These are phyloP conservation scores for Adiantum capillusveneris DNA, from an alignment of 75 land plant genomes.

Conservation along the genomic window DNA sequence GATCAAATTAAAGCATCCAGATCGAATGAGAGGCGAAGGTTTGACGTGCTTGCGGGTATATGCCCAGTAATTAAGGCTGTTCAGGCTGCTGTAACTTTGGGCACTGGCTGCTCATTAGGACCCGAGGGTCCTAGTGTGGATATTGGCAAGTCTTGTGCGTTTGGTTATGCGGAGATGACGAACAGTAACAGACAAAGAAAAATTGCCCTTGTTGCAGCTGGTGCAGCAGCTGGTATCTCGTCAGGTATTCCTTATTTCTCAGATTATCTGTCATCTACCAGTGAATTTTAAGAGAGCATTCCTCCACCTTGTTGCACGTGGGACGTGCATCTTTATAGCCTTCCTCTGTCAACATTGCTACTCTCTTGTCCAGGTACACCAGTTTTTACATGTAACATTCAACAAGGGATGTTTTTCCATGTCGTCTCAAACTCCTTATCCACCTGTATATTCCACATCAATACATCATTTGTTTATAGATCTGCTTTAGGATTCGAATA, in stretches of 20 bases:
- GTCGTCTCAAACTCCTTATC: too few species aligned
- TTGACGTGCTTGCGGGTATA: slow-evolving; percentile 66
- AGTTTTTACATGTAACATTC: too few species aligned
- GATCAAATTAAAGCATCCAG: slow-evolving; percentile 69
- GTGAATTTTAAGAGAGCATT: too few species aligned
- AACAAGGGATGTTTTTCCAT: too few species aligned
- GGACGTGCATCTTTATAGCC: too few species aligned
- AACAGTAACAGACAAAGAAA: slow-evolving; percentile 87
- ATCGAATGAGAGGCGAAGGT: slow-evolving; percentile 38
- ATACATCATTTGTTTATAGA: too few species aligned
- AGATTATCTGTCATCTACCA: too few species aligned
- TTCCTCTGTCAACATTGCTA: too few species aligned
- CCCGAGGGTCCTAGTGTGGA: slow-evolving; percentile 99
- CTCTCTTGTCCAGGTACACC: too few species aligned
- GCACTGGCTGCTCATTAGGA: slow-evolving; percentile 95
- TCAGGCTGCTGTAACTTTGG: slow-evolving; percentile 93
- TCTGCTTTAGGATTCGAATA: too few species aligned
- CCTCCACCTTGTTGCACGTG: too few species aligned
- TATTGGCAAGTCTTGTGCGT: slow-evolving; percentile 94
- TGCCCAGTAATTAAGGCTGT: slow-evolving; percentile 86
- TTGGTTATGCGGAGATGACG: slow-evolving; percentile 75
- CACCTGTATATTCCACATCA: too few species aligned
- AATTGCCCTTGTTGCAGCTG: slow-evolving; percentile 97
- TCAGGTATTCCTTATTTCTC: slow-evolving; percentile 49
- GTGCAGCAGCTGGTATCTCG: slow-evolving; percentile 98